Percentiles rank a stretch among this genome's conserved stretches.
Conservation (phyloP, 345 rosid species). For the Rhodamnia argentea region DNA sequence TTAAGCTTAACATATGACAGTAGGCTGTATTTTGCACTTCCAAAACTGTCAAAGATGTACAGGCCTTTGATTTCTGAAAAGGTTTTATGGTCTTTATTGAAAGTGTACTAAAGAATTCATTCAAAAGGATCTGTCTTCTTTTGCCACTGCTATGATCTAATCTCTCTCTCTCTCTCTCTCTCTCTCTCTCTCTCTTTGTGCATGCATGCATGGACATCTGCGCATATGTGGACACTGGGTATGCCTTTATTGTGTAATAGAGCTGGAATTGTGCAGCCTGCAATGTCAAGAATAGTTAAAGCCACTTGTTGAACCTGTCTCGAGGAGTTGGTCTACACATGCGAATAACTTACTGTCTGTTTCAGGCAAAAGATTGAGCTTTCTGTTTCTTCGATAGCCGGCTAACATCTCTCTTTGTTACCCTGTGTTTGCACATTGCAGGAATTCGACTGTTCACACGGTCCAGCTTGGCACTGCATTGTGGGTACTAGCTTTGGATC, state of each 20-base stretch:
- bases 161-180: background rate
- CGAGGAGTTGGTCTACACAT: background rate
- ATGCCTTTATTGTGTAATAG: background rate
- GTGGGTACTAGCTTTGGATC: constrained; percentile 98
- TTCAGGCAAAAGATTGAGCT: background rate
- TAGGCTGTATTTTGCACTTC: background rate
- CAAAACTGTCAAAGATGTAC: background rate
- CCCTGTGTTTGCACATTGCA: constrained; percentile 14
- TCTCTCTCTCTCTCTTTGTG: background rate
- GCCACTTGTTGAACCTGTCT: background rate
- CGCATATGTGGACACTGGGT: background rate
- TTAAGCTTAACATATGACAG: background rate
- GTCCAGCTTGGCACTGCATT: constrained; percentile 99
- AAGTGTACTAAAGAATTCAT: background rate
- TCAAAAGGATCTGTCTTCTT: background rate
- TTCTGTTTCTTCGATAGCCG: background rate
- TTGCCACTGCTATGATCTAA: background rate
- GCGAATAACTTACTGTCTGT: background rate
- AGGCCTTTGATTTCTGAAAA: background rate
- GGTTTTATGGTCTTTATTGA: background rate
- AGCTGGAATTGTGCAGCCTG: background rate
- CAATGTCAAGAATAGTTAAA: background rate
- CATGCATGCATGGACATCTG: background rate
- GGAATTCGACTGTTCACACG: constrained; percentile 81
- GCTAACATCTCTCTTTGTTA: background rate